Evolutionary conservation across 2,329 filamentous ascomycete genomes (phyloP).

Genomic region (Hypocreales sp.): DNA sequence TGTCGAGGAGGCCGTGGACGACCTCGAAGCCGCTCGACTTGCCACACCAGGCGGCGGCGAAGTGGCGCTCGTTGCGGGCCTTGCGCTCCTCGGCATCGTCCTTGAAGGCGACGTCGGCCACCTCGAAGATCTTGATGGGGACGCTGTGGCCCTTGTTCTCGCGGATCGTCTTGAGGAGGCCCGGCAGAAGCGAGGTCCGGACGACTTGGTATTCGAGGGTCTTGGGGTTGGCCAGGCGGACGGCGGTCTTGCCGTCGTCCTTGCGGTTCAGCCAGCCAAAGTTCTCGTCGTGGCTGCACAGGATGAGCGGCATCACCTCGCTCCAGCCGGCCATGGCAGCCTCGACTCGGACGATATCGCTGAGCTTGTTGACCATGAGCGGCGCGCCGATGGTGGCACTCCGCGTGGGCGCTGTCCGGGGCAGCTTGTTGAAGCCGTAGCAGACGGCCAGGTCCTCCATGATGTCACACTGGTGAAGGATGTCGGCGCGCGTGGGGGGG

Average conservation of each 20-base stretch:
- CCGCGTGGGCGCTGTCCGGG: conserved; percentile 72
- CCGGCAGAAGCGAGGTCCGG: conserved; percentile 71
- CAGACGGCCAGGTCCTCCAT: conserved; percentile 98
- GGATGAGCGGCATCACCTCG: conserved; percentile 88
- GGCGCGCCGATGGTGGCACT: conserved; percentile 76
- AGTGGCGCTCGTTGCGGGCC: conserved; percentile 84
- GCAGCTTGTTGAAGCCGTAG: conserved; percentile 94
- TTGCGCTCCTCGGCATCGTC: conserved; percentile 68
- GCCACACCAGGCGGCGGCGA: conserved; percentile 90
- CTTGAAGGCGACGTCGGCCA: conserved; percentile 84
- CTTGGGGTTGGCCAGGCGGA: conserved; percentile 84
- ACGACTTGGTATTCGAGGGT: conserved; percentile 88
- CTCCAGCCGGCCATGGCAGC: conserved; percentile 90
- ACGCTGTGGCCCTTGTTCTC: conserved; percentile 84
- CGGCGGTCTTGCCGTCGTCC: conserved; percentile 70
- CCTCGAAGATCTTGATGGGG: conserved; percentile 86
- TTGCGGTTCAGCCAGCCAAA: conserved; percentile 86
- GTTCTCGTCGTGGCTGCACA: conserved; percentile 97
- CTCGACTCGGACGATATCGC: conserved; percentile 79
- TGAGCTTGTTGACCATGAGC: conserved; percentile 83
- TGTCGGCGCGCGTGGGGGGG: conserved; percentile 80
- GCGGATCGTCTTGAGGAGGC: conserved; percentile 80
- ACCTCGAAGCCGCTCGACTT: conserved; percentile 91
- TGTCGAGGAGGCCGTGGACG: conserved; percentile 85
- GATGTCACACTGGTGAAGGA: conserved; percentile 91